Conservation (phyloP, 1,139 yeast species). For the Yarrowia galli region DNA sequence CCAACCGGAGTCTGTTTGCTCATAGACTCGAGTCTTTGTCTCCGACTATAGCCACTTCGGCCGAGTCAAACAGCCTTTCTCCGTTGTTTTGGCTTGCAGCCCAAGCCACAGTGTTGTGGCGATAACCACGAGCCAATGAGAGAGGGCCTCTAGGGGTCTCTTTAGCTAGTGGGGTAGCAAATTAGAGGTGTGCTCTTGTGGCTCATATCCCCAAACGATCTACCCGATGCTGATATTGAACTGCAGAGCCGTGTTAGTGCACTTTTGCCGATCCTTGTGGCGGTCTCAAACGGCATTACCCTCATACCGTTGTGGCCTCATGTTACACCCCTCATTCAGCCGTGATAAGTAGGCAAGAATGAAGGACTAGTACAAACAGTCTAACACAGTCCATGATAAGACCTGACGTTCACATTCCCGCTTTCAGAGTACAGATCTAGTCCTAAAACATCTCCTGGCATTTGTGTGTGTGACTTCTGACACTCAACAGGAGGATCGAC, state of each 20-base stretch:
- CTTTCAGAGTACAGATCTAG: not conserved
- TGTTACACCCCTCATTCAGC: not conserved
- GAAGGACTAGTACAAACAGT: not conserved
- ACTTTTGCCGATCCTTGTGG: conserved; percentile 6
- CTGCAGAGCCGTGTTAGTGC: not conserved
- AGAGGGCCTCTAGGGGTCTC: not conserved
- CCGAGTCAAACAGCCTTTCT: conserved; percentile 17
- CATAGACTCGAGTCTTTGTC: conserved; percentile 6
- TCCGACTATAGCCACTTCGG: not conserved
- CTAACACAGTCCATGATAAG: not conserved
- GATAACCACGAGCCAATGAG: conserved; percentile 20
- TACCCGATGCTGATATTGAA: not conserved
- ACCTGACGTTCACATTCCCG: not conserved
- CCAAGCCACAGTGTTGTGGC: conserved; percentile 28
- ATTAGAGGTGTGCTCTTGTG: not conserved
- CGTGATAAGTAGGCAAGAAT: not conserved
- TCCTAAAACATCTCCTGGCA: not conserved
- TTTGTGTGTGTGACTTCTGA: not conserved
- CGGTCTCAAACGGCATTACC: not conserved
- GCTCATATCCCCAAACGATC: not conserved
- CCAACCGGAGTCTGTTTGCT: conserved; percentile 14
- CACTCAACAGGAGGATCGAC: conserved; percentile 10
- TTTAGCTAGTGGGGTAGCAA: conserved; percentile 7
- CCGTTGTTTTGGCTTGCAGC: not conserved
- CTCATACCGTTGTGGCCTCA: not conserved